phyloP scores from a whole-genome alignment of 352 stramenopile species.

The Porosira glacialis region DNA sequence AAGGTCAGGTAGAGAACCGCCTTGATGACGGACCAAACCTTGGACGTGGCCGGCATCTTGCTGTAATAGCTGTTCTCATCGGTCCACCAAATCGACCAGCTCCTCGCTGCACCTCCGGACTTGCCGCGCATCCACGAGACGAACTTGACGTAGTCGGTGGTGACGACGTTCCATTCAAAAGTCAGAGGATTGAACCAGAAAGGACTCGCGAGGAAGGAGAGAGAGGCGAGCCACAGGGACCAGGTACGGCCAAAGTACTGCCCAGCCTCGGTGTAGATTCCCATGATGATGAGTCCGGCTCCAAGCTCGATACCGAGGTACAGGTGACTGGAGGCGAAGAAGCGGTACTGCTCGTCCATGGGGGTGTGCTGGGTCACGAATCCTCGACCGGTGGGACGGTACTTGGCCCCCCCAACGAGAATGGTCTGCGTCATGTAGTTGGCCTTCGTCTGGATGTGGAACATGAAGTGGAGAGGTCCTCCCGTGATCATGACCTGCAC shows the following conservation, averaged over 20 bases:
- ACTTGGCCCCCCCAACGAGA: conserved; percentile 96
- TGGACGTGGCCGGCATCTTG: conserved; percentile 85
- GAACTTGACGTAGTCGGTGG: conserved; percentile 87
- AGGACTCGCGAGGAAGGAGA: conserved; percentile 89
- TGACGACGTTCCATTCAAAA: conserved; percentile 94
- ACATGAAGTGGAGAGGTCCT: conserved; percentile 98
- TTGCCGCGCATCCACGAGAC: conserved; percentile 92
- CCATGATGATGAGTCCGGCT: conserved; percentile 90
- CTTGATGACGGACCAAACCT: conserved; percentile 88
- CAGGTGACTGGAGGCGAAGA: conserved; percentile 96
- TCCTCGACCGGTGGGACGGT: conserved; percentile 94
- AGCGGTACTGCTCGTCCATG: conserved; percentile 97
- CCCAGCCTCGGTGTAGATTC: conserved; percentile 87
- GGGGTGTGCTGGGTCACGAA: conserved; percentile 98
- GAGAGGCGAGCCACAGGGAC: conserved; percentile 95
- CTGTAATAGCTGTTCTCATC: conserved; percentile 93
- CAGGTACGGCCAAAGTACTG: conserved; percentile 97
- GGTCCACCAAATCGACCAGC: conserved; percentile 93
- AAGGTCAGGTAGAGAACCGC: conserved; percentile 85
- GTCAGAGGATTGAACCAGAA: conserved; percentile 98
- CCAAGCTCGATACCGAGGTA: conserved; percentile 95
- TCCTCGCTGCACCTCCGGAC: conserved; percentile 88
- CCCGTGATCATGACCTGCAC: conserved; percentile 95
- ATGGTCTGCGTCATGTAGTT: conserved; percentile 99
- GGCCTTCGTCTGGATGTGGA: conserved; percentile 99